A percentile compares a stretch with the other conserved stretches of the same genome.
phyloP scores from a whole-genome alignment of 2,329 filamentous ascomycete species.

The Calcarisporium arbuscula region DNA sequence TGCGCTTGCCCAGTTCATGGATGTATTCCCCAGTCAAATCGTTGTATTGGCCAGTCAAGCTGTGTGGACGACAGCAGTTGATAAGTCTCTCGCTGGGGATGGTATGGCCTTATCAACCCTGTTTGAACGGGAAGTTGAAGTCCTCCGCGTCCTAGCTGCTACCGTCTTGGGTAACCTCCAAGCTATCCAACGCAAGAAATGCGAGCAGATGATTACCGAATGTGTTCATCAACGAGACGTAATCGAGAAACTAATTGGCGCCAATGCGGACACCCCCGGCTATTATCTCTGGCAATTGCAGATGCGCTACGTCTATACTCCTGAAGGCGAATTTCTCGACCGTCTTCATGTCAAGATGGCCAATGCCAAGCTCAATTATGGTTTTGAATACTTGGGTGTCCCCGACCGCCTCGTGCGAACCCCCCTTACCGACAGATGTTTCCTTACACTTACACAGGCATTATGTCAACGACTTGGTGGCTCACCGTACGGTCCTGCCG shows the following conservation, averaged over 20 bases:
- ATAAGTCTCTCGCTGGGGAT: slow-evolving; percentile 66
- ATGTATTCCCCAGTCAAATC: slow-evolving; percentile 83
- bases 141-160: slow-evolving; percentile 78
- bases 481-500: slow-evolving; percentile 93
- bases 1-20: slow-evolving; percentile 74
- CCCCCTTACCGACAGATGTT: slow-evolving; percentile 94
- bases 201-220: slow-evolving; percentile 96
- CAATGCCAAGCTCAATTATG: slow-evolving; percentile 90
- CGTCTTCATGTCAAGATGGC: slow-evolving; percentile 93
- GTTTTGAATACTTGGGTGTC: slow-evolving; percentile 96
- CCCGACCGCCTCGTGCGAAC: slow-evolving; percentile 94
- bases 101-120: slow-evolving; percentile 64
- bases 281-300: slow-evolving; percentile 92
- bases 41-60: slow-evolving; percentile 91
- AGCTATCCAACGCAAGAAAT: slow-evolving; percentile 85
- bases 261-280: slow-evolving; percentile 65
- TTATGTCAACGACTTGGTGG: slow-evolving; percentile 92
- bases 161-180: slow-evolving; percentile 88
- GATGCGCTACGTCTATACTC: slow-evolving; percentile 90
- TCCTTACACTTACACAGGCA: slow-evolving; percentile 94
- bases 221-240: slow-evolving; percentile 96
- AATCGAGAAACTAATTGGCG: slow-evolving; percentile 76
- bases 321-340: slow-evolving; percentile 73
- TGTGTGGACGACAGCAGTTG: slow-evolving; percentile 86
- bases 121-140: slow-evolving; percentile 75